A percentile compares a stretch with the other conserved stretches of the same genome.
Evolutionary conservation across 768 basidiomycete species (phyloP).

Genomic region (Pilatotrama ljubarskyi): DNA sequence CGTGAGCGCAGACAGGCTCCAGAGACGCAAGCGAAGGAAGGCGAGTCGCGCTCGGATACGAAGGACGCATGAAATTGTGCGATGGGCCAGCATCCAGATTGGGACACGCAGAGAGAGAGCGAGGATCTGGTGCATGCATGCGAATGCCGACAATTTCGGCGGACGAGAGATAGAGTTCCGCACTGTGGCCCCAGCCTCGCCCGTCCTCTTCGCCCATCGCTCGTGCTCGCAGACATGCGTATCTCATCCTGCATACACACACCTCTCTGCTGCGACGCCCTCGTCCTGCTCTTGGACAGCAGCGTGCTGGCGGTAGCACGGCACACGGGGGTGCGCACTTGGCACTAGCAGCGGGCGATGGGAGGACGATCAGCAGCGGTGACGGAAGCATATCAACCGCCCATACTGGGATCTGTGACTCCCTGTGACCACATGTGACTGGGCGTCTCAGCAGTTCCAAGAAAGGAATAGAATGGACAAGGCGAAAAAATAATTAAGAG

Average conservation of each 20-base stretch:
- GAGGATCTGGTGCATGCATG: neutral
- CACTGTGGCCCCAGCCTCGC: neutral
- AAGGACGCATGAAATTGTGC: neutral
- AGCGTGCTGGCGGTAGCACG: neutral
- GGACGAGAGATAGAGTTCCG: constrained; percentile 15
- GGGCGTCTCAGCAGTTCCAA: neutral
- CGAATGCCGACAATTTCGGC: constrained; percentile 12
- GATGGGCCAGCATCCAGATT: neutral
- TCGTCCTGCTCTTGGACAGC: neutral
- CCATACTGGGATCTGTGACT: neutral
- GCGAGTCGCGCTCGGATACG: neutral
- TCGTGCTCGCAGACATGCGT: constrained; percentile 2
- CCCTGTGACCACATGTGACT: constrained; percentile 16
- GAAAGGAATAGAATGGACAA: constrained; percentile 14
- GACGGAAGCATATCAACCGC: constrained; percentile 8
- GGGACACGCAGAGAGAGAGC: neutral
- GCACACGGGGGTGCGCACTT: neutral
- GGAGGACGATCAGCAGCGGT: constrained; percentile 6
- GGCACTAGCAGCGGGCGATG: neutral
- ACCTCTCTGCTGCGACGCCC: neutral
- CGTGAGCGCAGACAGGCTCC: neutral
- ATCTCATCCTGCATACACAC: constrained; percentile 9
- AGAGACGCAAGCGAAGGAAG: neutral
- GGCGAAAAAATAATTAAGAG: constrained; percentile 16
- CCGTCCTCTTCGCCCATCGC: neutral